Percentiles rank a stretch among this genome's conserved stretches.
These are phyloP conservation scores for Vaccinium macrocarpon DNA, from an alignment of 148 eudicot species.

Conservation along the genomic window DNA sequence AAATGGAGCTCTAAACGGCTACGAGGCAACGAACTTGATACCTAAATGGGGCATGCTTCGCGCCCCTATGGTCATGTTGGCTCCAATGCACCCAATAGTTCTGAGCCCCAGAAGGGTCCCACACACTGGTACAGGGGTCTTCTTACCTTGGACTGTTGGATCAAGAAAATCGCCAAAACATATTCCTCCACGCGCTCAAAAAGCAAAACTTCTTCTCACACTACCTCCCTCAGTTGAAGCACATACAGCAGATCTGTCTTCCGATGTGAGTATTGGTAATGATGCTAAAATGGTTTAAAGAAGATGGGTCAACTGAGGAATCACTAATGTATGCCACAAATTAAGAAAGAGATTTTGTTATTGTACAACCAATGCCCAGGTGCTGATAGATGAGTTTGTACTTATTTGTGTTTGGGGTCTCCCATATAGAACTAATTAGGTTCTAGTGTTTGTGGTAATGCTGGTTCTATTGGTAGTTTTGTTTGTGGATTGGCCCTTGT, in stretches of 20 bases:
- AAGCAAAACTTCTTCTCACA: conserved; percentile 43
- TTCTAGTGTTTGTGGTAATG: conserved; percentile 29
- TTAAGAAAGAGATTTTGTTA: background rate
- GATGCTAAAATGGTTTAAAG: conserved; percentile 28
- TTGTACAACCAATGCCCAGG: conserved; percentile 23
- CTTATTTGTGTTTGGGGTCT: background rate
- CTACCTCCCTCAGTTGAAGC: conserved; percentile 38
- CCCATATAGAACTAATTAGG: conserved; percentile 19
- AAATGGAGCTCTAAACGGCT: conserved; percentile 37
- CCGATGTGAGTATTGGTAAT: conserved; percentile 17
- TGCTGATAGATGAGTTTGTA: conserved; percentile 22
- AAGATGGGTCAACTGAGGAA: conserved; percentile 1
- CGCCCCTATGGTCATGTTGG: conserved; percentile 64
- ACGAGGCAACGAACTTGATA: conserved; percentile 30
- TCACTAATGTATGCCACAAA: background rate
- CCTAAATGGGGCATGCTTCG: conserved; percentile 65
- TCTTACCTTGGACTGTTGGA: conserved; percentile 73
- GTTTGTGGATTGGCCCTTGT: conserved; percentile 23
- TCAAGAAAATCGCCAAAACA: conserved; percentile 61
- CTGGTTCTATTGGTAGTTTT: conserved; percentile 26
- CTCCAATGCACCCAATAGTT: conserved; percentile 56
- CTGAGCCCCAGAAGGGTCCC: conserved; percentile 46
- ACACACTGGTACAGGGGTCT: conserved; percentile 85
- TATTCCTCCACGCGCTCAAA: conserved; percentile 88
- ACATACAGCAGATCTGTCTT: conserved; percentile 35